Conservation (phyloP, 2,329 filamentous ascomycete species). For the Colletotrichum shisoi region DNA sequence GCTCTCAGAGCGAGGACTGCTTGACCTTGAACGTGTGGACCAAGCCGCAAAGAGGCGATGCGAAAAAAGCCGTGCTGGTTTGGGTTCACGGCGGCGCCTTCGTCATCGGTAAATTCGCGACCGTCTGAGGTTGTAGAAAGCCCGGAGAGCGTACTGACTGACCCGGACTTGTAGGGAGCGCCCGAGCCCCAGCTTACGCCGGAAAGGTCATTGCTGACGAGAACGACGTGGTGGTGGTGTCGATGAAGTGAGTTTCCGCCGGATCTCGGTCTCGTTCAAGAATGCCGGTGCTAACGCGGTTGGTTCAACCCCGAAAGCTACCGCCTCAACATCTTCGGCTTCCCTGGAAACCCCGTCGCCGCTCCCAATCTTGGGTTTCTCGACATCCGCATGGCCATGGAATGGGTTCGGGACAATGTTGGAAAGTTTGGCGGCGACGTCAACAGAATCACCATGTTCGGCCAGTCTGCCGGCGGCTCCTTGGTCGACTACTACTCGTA, state of each 20-base stretch:
- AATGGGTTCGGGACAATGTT: conserved; percentile 42
- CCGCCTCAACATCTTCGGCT: conserved; percentile 54
- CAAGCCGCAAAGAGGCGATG: conserved; percentile 45
- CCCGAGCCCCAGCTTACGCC: conserved; percentile 41
- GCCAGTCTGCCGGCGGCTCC: conserved; percentile 43
- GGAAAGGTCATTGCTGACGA: conserved; percentile 54
- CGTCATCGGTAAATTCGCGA: conserved; percentile 41
- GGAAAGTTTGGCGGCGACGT: conserved; percentile 40
- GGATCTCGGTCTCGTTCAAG: not conserved
- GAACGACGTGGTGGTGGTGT: conserved; percentile 57
- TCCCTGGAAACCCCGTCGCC: conserved; percentile 45
- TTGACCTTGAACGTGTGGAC: conserved; percentile 52
- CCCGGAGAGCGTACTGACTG: conserved; percentile 20
- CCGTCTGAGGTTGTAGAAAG: conserved; percentile 12
- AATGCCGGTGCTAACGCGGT: conserved; percentile 14
- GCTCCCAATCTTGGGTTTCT: conserved; percentile 40
- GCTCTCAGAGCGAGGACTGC: conserved; percentile 49
- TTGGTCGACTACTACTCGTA: conserved; percentile 59
- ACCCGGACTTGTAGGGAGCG: conserved; percentile 28
- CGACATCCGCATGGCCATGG: conserved; percentile 41
- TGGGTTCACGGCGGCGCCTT: conserved; percentile 57
- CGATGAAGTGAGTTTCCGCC: conserved; percentile 49
- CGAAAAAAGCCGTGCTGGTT: conserved; percentile 53
- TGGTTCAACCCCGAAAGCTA: conserved; percentile 44
- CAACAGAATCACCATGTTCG: conserved; percentile 44